A percentile compares a stretch with the other conserved stretches of the same genome.
Evolutionary conservation across 805 yeast genomes (phyloP).

Genomic region (Soucietia sequanensis): DNA sequence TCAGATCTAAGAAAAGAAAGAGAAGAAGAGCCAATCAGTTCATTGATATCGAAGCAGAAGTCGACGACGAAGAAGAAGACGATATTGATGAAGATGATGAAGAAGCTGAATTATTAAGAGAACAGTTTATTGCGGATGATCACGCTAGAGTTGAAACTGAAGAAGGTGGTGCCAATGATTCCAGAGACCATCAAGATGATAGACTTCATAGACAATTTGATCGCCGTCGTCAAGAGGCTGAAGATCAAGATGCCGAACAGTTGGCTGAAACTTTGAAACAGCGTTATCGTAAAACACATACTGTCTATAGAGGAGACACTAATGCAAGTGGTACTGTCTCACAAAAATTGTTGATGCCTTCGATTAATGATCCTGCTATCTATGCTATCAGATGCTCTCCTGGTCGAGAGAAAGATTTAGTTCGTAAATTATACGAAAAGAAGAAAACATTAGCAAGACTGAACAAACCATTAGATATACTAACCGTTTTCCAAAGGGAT

Average conservation of each 20-base stretch:
- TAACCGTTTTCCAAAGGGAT: slow-evolving; percentile 92
- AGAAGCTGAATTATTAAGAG: slow-evolving; percentile 81
- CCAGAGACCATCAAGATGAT: slow-evolving; percentile 50
- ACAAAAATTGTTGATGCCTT: slow-evolving; percentile 88
- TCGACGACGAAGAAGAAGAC: slow-evolving; percentile 95
- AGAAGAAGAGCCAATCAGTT: slow-evolving; percentile 71
- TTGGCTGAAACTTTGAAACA: slow-evolving; percentile 90
- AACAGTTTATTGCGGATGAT: slow-evolving; percentile 79
- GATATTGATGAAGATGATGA: slow-evolving; percentile 88
- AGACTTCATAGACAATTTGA: slow-evolving; percentile 90
- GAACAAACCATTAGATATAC: slow-evolving; percentile 76
- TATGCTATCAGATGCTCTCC: slow-evolving; percentile 95
- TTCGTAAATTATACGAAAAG: slow-evolving; percentile 79
- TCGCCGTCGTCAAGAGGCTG: slow-evolving; percentile 78
- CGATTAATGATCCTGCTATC: slow-evolving; percentile 93
- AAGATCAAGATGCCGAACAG: slow-evolving; percentile 92
- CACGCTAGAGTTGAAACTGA: slow-evolving; percentile 62
- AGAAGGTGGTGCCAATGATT: slow-evolving; percentile 31
- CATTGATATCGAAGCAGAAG: slow-evolving; percentile 98
- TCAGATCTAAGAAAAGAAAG: slow-evolving; percentile 45
- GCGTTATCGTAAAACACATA: slow-evolving; percentile 83
- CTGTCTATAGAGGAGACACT: slow-evolving; percentile 83
- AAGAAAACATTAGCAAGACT: slow-evolving; percentile 74
- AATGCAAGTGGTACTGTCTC: slow-evolving; percentile 65
- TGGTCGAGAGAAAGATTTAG: slow-evolving; percentile 90